Base-by-base conservation (phyloP, 2,329 filamentous ascomycete genomes). In the Diaporthe ilicicola region DNA sequence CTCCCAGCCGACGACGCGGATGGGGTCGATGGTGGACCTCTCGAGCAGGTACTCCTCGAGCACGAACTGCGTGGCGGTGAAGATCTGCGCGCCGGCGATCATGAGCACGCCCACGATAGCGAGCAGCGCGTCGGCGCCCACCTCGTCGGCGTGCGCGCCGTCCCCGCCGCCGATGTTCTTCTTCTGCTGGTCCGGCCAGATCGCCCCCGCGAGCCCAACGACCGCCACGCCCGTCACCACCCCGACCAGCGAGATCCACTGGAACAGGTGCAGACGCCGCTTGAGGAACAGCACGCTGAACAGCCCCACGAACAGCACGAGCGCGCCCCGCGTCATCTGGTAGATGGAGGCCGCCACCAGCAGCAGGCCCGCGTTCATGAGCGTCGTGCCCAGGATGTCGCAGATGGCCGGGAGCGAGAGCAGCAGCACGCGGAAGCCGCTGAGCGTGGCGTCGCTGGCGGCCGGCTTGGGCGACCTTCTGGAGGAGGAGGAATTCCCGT, bases 271-370 rank as follows among this genome's bases (percentile, higher is more conserved):
- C 42, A 99, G 86, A 75, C 90, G 92, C 59, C 94, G 90, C 77
- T 90, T 91, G 70, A 99, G 85, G 81, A 99, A 98, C 15, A 97
- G 77, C 34, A 99, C 95, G 78, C 94, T 97, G 83, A 99, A 98
- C 0, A 98, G 84, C 0, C 96, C 96, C 24, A 99, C 96, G 76
- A 99, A 99, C 8, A 99, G 87, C 3, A 99, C 95, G 51, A 99
- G 87, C 0, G 96, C 96, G 10, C 96, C 96, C 71, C 96, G 88
- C 1, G 95, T 98, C 96, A 99, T 99, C 83, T 99, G 96, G 83
- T 98, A 99, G 78, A 99, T 98, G 72, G 94, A 97, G 1, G 96
- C 94, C 15, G 94, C 96, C 29, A 98, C 95, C 79, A 98, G 95
- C 61, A 98, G 87, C 75, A 99, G 86, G 4, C 96, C 96, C 5